Conservation (phyloP, 2,329 filamentous ascomycete species). For the Penicillium occitanis region DNA sequence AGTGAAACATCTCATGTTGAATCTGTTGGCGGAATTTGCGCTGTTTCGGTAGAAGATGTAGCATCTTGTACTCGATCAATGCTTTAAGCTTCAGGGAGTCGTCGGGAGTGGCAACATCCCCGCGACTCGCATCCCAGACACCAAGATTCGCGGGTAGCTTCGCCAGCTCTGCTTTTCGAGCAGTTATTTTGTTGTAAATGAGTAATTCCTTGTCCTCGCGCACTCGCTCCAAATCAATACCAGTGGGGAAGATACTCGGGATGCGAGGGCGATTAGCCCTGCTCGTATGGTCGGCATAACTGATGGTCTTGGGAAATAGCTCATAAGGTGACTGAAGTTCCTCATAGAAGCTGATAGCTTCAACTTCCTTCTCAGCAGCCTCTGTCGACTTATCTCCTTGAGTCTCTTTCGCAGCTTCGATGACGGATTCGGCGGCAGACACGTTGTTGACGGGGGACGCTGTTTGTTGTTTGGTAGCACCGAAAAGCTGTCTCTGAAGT, state of each 20-base stretch:
- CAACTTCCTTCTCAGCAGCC: conserved; percentile 26
- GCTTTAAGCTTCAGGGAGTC: conserved; percentile 84
- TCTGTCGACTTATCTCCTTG: conserved; percentile 35
- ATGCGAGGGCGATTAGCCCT: conserved; percentile 77
- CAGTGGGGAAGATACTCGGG: conserved; percentile 83
- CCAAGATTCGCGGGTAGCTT: conserved; percentile 80
- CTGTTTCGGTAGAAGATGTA: conserved; percentile 86
- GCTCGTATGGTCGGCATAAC: conserved; percentile 74
- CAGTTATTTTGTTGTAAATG: conserved; percentile 84
- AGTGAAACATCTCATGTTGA: conserved; percentile 88
- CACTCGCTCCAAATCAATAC: conserved; percentile 81
- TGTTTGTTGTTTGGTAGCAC: conserved; percentile 48
- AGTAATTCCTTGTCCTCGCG: conserved; percentile 84
- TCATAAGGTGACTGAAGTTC: conserved; percentile 73
- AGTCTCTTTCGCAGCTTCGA: conserved; percentile 39
- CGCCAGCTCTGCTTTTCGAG: conserved; percentile 81
- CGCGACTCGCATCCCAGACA: conserved; percentile 75
- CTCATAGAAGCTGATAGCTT: conserved; percentile 58
- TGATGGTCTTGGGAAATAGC: conserved; percentile 60
- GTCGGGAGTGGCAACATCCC: conserved; percentile 68
- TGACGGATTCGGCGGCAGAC: conserved; percentile 33
- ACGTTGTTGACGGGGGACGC: conserved; percentile 40
- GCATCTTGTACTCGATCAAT: conserved; percentile 91
- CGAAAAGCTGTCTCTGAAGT: conserved; percentile 80
- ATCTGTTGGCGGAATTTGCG: conserved; percentile 81